Conservation (phyloP, 441 rosid species). For the Euphorbia schlechtendalii region DNA sequence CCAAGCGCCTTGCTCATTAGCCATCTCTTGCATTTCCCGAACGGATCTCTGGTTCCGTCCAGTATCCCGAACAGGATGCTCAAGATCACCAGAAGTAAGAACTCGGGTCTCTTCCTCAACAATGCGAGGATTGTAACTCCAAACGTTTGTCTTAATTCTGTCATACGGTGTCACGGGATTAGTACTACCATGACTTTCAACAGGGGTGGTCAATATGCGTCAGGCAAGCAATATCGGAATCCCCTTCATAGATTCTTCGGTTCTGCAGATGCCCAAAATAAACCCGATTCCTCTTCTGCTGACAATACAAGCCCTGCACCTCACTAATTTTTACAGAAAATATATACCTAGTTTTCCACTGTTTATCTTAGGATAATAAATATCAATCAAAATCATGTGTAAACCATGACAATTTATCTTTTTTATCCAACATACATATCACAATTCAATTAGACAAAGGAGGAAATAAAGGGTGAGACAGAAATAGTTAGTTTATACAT, state of each 20-base stretch:
- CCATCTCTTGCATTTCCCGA: slow-evolving; percentile 31
- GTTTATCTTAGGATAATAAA: neutral
- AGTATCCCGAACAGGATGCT: slow-evolving; percentile 25
- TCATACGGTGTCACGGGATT: slow-evolving; percentile 35
- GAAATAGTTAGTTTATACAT: neutral
- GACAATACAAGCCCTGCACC: slow-evolving; percentile 3
- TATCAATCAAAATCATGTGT: neutral
- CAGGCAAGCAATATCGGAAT: neutral
- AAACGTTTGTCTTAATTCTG: slow-evolving; percentile 29
- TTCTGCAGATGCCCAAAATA: neutral
- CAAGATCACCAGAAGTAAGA: slow-evolving; percentile 19
- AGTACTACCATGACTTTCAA: slow-evolving; percentile 19
- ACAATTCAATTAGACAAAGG: neutral
- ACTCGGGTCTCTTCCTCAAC: slow-evolving; percentile 24
- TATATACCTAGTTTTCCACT: neutral
- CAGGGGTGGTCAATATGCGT: neutral
- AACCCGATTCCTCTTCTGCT: neutral
- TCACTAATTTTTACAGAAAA: neutral
- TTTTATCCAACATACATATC: neutral
- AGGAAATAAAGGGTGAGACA: neutral
- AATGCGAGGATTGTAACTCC: slow-evolving; percentile 35
- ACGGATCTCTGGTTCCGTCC: slow-evolving; percentile 31
- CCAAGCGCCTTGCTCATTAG: slow-evolving; percentile 23
- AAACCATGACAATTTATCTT: too few species aligned
- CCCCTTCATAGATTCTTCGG: neutral